phyloP scores from a whole-genome alignment of 306 rosid species.

The Malus orientalis region DNA sequence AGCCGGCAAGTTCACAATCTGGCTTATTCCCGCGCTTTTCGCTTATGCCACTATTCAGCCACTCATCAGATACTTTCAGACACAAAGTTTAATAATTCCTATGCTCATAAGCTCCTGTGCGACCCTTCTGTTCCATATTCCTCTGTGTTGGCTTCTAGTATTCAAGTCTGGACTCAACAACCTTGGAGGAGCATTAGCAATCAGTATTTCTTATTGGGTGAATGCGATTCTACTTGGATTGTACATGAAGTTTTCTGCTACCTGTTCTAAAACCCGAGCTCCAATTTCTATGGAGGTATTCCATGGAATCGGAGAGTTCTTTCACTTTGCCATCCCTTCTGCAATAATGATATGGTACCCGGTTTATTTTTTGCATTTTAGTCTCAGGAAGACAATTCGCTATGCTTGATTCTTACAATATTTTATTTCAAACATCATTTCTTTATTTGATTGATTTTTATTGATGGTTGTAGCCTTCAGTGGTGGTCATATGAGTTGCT shows the following conservation, averaged over 20 bases:
- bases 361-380: too few relatives aligned
- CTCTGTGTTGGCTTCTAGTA: conserved; percentile 46
- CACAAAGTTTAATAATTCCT: conserved; percentile 44
- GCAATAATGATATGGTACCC: conserved; percentile 46
- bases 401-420: not conserved
- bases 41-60: conserved; percentile 42
- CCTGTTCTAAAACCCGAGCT: conserved; percentile 36
- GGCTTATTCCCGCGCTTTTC: conserved; percentile 50
- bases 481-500: conserved; percentile 63
- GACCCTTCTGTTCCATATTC: conserved; percentile 24
- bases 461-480: conserved; percentile 26
- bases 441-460: not conserved
- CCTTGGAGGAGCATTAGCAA: conserved; percentile 51
- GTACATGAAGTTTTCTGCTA: conserved; percentile 43
- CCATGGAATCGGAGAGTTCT: conserved; percentile 39
- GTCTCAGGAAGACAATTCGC: not conserved
- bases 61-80: conserved; percentile 38
- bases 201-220: conserved; percentile 43
- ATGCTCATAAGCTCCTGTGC: conserved; percentile 31
- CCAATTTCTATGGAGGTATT: conserved; percentile 44
- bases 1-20: conserved; percentile 39
- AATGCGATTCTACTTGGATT: conserved; percentile 36
- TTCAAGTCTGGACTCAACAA: conserved; percentile 29
- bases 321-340: conserved; percentile 50
- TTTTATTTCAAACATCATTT: too few relatives aligned